Evolutionary conservation across 139 green algal genomes (phyloP).

Genomic region (Dunaliella primolecta): DNA sequence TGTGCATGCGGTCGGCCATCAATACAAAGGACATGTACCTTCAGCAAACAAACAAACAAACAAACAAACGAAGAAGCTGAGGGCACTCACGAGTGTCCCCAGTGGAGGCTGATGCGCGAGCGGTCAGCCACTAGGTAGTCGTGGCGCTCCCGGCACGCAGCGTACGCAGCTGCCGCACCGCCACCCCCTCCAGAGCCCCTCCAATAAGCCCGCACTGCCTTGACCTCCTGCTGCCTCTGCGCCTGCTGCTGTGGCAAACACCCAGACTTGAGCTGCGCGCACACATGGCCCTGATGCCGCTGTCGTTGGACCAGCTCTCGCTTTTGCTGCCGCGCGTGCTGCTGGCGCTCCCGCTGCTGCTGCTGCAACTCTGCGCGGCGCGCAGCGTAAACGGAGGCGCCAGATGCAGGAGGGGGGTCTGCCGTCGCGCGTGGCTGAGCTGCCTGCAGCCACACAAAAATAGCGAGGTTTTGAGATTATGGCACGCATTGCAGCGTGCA

Average conservation of each 20-base stretch:
- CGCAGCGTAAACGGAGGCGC: not conserved
- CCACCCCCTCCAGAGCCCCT: not conserved
- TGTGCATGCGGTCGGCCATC: not conserved
- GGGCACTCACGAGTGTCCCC: not conserved
- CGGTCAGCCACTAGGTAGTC: conserved; percentile 1
- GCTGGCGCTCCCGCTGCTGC: conserved; percentile 7
- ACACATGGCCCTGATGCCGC: not conserved
- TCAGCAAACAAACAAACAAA: too few relatives aligned
- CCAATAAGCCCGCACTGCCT: not conserved
- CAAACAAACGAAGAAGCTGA: too few relatives aligned
- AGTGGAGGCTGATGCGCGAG: not conserved
- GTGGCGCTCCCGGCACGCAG: not conserved
- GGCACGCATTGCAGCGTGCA: too few relatives aligned
- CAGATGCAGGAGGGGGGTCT: too few relatives aligned
- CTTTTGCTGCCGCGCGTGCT: not conserved
- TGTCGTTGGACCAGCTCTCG: not conserved
- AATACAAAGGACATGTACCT: not conserved
- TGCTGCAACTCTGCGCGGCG: not conserved
- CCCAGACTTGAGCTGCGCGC: too few relatives aligned
- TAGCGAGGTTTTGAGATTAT: too few relatives aligned
- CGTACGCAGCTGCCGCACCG: not conserved
- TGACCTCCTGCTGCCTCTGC: not conserved
- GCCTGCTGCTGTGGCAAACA: not conserved
- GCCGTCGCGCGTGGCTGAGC: too few relatives aligned
- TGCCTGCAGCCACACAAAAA: too few relatives aligned